Conservation (phyloP, 2,329 filamentous ascomycete species). For the Cladosporium colombiae region DNA sequence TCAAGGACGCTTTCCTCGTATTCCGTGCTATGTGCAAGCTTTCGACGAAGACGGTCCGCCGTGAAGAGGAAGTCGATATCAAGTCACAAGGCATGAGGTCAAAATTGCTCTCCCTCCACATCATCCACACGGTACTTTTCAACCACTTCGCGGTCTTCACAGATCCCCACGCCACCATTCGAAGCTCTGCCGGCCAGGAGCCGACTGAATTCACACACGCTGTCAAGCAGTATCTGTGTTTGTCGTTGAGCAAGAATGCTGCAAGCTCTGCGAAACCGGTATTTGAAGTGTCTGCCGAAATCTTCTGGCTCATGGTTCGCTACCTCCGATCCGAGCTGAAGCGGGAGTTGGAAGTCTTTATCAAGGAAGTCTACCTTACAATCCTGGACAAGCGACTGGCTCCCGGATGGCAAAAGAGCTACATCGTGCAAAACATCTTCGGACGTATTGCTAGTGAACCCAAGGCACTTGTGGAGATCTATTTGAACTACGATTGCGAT, state of each 20-base stretch:
- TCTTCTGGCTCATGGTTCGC: conserved; percentile 97
- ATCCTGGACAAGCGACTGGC: conserved; percentile 86
- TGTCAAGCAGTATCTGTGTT: conserved; percentile 93
- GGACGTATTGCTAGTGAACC: conserved; percentile 83
- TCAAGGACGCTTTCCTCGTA: conserved; percentile 94
- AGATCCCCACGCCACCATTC: conserved; percentile 88
- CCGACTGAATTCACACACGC: conserved; percentile 90
- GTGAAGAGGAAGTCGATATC: conserved; percentile 89
- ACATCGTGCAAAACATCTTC: conserved; percentile 77
- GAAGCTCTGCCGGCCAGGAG: conserved; percentile 83
- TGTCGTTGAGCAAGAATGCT: conserved; percentile 92
- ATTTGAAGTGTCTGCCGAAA: conserved; percentile 94
- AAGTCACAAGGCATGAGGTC: conserved; percentile 96
- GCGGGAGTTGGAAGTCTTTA: conserved; percentile 96
- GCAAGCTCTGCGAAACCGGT: conserved; percentile 89
- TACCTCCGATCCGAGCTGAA: conserved; percentile 92
- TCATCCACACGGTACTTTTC: conserved; percentile 92
- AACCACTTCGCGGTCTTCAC: conserved; percentile 91
- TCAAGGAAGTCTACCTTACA: conserved; percentile 95
- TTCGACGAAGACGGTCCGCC: conserved; percentile 84
- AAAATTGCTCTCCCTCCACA: conserved; percentile 90
- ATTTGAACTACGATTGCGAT: conserved; percentile 98
- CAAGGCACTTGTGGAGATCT: conserved; percentile 86
- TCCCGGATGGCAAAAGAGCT: conserved; percentile 86
- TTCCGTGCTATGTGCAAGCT: conserved; percentile 98